Base-by-base conservation (phyloP, 352 stramenopile species). In the Aphanomyces astaci region DNA sequence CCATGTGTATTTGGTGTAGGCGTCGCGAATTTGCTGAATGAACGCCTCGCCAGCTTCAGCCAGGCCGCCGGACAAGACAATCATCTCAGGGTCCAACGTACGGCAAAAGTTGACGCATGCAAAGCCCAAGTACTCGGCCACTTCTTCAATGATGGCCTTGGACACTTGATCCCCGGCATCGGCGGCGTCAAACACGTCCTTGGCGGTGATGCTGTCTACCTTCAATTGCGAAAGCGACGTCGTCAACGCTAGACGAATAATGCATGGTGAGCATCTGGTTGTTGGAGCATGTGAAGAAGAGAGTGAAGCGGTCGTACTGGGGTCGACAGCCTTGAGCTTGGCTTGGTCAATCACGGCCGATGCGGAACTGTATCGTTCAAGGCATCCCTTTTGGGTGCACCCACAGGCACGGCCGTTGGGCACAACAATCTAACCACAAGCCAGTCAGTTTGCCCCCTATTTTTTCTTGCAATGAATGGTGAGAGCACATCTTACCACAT, bases 371-470 rank as follows among this genome's bases (percentile, higher is more conserved):
- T 94, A 92, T 11, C 79, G 78, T 75, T 94, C 86, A 15, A 94
- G 71, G 31, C 86, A 94, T 0, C 86, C 84, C 54, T 77, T 71
- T 70, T 94, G 86, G 1, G 76, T 82, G 72, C 86, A 94, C 0
- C 79, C 80, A 53, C 86, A 94, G 4, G 76, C 73, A 30, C 84
- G 78, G 31, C 86, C 86, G 71, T 92, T 92, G 57, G 81, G 81
- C 68, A 92, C 84, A 4, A 92, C 83, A 62, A 94, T 92, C 85
- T 94, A n/a, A n/a, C n/a, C n/a, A n/a, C n/a, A n/a, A n/a, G n/a
- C n/a, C n/a, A n/a, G n/a, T n/a, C n/a, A n/a, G n/a, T n/a, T n/a
- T n/a, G n/a, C n/a, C n/a, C n/a, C n/a, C n/a, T n/a, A n/a, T n/a
- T n/a, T n/a, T n/a, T n/a, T n/a, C n/a, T n/a, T n/a, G n/a, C n/a